Conservation (phyloP, 192 early-diverging fungal genomes). For the Spinellus fusiger region DNA sequence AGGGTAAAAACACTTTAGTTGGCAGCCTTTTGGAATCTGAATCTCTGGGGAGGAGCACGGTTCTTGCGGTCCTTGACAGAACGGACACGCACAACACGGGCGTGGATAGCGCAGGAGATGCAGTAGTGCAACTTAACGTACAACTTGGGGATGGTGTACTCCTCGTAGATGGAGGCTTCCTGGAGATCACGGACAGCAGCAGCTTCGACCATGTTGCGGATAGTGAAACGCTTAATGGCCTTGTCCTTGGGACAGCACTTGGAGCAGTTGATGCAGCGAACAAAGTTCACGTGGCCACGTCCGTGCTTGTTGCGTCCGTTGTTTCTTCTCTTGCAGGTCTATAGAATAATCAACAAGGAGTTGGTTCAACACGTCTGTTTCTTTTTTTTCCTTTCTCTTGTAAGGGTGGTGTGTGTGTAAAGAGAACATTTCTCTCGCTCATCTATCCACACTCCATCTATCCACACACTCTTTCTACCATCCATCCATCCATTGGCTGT, state of each 20-base stretch:
- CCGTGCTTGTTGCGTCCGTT: slow-evolving; percentile 98
- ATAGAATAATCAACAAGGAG: slow-evolving; percentile 9
- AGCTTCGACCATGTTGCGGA: slow-evolving; percentile 97
- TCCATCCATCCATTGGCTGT: slow-evolving; percentile 5
- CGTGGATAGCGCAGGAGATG: slow-evolving; percentile 89
- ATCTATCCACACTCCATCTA: not conserved
- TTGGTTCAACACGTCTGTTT: too few species aligned
- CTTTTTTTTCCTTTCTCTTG: not conserved
- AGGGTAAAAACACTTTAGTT: slow-evolving; percentile 1
- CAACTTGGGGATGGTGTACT: slow-evolving; percentile 82
- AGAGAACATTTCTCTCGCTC: not conserved
- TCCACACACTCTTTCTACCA: not conserved
- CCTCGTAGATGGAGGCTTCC: slow-evolving; percentile 49
- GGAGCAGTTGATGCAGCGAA: slow-evolving; percentile 98
- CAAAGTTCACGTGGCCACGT: slow-evolving; percentile 93
- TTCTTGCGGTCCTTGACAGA: slow-evolving; percentile 82
- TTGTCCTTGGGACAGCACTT: slow-evolving; percentile 98
- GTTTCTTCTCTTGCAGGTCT: slow-evolving; percentile 99
- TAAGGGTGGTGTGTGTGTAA: not conserved
- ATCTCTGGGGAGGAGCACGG: slow-evolving; percentile 88
- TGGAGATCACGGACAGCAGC: slow-evolving; percentile 93
- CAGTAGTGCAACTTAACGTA: slow-evolving; percentile 90
- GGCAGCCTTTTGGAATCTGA: slow-evolving; percentile 71
- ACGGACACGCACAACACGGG: slow-evolving; percentile 89
- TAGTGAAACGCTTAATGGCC: slow-evolving; percentile 97